These are phyloP conservation scores for Marchantia paleacea DNA, from an alignment of 225 moss, liverwort and hornwort genomes.

Conservation along the genomic window DNA sequence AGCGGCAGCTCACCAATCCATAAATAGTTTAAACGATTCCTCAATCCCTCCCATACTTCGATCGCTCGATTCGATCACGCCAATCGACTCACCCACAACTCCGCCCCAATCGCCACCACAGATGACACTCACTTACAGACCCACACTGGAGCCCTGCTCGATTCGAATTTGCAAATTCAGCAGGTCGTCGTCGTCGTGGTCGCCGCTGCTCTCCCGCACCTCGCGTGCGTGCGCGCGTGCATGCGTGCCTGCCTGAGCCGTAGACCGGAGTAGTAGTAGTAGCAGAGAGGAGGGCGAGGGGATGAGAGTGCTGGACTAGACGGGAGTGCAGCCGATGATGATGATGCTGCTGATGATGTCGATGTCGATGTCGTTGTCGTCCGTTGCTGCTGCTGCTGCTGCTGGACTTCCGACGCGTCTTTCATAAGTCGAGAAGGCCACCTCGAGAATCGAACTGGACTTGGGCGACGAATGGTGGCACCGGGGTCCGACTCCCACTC, in stretches of 20 bases:
- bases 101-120: neutral
- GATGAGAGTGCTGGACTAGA: neutral
- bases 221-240: neutral
- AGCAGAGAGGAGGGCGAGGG: neutral
- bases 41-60: slow-evolving; percentile 12
- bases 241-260: neutral
- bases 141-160: neutral
- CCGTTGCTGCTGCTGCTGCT: neutral
- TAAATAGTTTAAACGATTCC: slow-evolving; percentile 8
- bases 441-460: neutral
- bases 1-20: slow-evolving; percentile 19
- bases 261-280: neutral
- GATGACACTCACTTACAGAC: neutral
- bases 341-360: neutral
- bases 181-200: too few species aligned
- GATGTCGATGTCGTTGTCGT: neutral
- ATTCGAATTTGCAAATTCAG: slow-evolving; percentile 1
- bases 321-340: neutral
- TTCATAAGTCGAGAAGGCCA: neutral
- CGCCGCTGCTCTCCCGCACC: neutral
- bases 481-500: too few species aligned
- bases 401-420: neutral
- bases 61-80: neutral
- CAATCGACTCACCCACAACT: neutral
- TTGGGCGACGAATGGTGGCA: neutral